Evolutionary conservation across 2,329 filamentous ascomycete genomes (phyloP), one percentile per base, ranked within the genome.

Genomic region (Calonectria pseudoturangicola): DNA sequence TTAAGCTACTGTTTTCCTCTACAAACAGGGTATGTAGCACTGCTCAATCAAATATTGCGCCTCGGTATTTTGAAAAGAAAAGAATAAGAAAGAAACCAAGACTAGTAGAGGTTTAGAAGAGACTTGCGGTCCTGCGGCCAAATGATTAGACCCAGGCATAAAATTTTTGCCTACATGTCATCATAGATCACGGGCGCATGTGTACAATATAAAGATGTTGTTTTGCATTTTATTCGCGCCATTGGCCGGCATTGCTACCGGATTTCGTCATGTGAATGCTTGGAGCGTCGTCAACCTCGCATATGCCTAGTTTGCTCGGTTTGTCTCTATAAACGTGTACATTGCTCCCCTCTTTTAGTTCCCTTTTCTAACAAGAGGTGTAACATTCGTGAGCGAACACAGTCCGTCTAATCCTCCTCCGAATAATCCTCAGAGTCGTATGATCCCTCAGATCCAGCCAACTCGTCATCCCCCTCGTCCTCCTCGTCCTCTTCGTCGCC

Each of bases 401-500:
- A 8, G n/a, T 27, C 50, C 39, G 25, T 78, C 76, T 79, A 79
- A 68, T 82, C 79, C 27, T 80, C 79, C 2, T 81, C 78, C 9
- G 73, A 79, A 8, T 76, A 75, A 13, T 77, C 76, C 9, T 77
- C 76, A 0, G 82, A 81, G 15, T 82, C 81, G 6, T 82, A 82
- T 0, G 79, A 82, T 45, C 78, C 80, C 27, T 82, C 80, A 3
- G 76, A 79, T 15, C 80, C 78, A n/a, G 76, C 79, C 30, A 81
- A 75, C 4, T 83, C 84, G 4, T 83, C 83, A 4, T 82, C 81
- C 0, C 85, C 33, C 5, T 85, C 85, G 3, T 91, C 89, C 0
- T 89, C 88, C 0, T 86, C 86, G 0, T 87, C 87, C 0, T 87
- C 88, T 1, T 89, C 88, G 0, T 92, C 91, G 0, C 92, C 92